Evolutionary conservation across 192 early-diverging fungal genomes (phyloP).

Genomic region (Linnemannia hyalina): DNA sequence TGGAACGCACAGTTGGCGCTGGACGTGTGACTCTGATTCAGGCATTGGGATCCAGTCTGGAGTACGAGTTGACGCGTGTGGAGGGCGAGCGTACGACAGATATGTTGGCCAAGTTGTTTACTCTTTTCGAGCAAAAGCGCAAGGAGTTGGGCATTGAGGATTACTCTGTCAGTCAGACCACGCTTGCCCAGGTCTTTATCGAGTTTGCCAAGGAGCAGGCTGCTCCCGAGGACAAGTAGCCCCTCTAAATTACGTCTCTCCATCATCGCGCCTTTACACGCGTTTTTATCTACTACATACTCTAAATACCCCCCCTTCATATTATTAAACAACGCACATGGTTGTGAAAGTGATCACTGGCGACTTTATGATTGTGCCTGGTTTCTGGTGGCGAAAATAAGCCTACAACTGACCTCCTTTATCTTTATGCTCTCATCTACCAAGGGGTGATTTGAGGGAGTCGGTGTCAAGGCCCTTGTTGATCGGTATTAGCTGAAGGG

Average conservation of each 20-base stretch:
- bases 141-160: constrained; percentile 57
- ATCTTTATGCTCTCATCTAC: too few relatives aligned
- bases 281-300: neutral
- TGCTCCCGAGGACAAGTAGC: constrained; percentile 34
- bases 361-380: too few relatives aligned
- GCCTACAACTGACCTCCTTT: too few relatives aligned
- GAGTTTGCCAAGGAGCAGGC: constrained; percentile 68
- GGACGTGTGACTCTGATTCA: constrained; percentile 48
- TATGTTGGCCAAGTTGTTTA: constrained; percentile 64
- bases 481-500: too few relatives aligned
- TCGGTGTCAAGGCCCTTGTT: too few relatives aligned
- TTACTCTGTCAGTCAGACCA: constrained; percentile 71
- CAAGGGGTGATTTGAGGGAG: too few relatives aligned
- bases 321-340: neutral
- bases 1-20: constrained; percentile 23
- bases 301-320: neutral
- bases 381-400: too few relatives aligned
- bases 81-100: constrained; percentile 49
- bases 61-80: constrained; percentile 52
- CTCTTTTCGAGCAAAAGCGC: constrained; percentile 56
- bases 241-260: neutral
- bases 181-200: constrained; percentile 74
- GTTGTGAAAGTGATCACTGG: neutral
- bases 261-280: neutral
- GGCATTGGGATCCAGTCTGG: constrained; percentile 52